Percentiles rank a stretch among this genome's conserved stretches.
phyloP scores from a whole-genome alignment of 2,329 filamentous ascomycete genomes.

The Trichoderma cornu-damae region DNA sequence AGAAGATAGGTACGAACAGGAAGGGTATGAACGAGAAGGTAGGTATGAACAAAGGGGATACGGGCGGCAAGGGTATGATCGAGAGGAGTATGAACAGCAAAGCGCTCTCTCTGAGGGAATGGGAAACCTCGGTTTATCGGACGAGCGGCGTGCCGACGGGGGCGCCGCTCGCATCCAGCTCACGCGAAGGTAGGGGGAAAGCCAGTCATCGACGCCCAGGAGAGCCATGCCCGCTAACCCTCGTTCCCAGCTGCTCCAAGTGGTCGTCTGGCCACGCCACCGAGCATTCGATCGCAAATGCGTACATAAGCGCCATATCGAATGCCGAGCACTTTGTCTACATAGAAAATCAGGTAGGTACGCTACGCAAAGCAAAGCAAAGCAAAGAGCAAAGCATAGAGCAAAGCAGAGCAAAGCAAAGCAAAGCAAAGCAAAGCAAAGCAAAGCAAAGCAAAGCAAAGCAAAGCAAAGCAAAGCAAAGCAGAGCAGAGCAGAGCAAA shows the following conservation, averaged over 20 bases:
- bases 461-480: too few relatives aligned
- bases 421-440: too few relatives aligned
- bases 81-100: background rate
- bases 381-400: too few relatives aligned
- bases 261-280: constrained; percentile 50
- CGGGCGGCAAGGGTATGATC: constrained; percentile 2
- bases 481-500: too few relatives aligned
- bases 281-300: constrained; percentile 78
- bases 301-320: constrained; percentile 68
- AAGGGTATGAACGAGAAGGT: background rate
- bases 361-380: too few relatives aligned
- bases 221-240: background rate
- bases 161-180: constrained; percentile 44
- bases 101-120: constrained; percentile 7
- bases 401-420: too few relatives aligned
- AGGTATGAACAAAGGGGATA: background rate
- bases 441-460: too few relatives aligned
- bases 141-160: constrained; percentile 19
- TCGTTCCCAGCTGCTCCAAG: constrained; percentile 37
- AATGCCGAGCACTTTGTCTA: constrained; percentile 70
- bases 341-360: constrained; percentile 70
- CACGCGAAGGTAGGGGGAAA: constrained; percentile 41
- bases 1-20: background rate
- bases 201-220: background rate
- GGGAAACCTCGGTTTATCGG: constrained; percentile 5